Evolutionary conservation across 2,329 filamentous ascomycete species (phyloP), one percentile per base, ranked within the genome.

Genomic region (Xylariaceae sp.): DNA sequence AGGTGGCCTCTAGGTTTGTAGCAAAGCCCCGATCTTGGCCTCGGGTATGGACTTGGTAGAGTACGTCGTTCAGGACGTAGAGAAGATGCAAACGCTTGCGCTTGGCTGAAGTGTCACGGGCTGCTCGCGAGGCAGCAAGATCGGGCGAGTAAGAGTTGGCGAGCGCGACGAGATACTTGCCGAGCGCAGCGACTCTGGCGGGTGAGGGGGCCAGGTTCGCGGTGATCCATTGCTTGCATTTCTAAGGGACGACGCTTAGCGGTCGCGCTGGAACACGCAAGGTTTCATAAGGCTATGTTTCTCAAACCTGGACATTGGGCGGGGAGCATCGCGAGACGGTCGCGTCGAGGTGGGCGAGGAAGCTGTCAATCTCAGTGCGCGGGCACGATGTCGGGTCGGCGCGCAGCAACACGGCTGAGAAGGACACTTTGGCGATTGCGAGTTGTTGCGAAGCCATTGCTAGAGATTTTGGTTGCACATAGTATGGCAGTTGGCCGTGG

Each of bases 261-360:
- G 50, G 58, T 62, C 58, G 61, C 55, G 61, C 61, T 56, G 33
- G 15, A 36, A 59, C 59, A 64, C 58, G 63, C 63, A 65, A 59
- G 64, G 55, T 69, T 72, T 73, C 71, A 71, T 65, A 59, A 66
- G 57, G 58, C 64, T 66, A 60, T 66, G 62, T 70, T 68, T 69
- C 66, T 76, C 86, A 90, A 89, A 94, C 89, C 89, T 94, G 89
- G 77, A 94, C 86, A 75, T 92, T 90, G 75, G 76, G 72, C 65
- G 83, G 79, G 64, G 87, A 88, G 80, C 89, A 92, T 74, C 83
- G 80, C 71, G 77, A 71, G 65, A 89, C 72, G 61, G 80, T 79
- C 65, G 77, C 72, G 67, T 84, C 79, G 62, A 94, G 76, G 52
- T 83, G 74, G 56, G 72, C 66, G 68, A 90, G 81, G 68, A 92